Base-by-base conservation (phyloP, 495 filamentous ascomycete species). In the Corynascus novoguineensis region DNA sequence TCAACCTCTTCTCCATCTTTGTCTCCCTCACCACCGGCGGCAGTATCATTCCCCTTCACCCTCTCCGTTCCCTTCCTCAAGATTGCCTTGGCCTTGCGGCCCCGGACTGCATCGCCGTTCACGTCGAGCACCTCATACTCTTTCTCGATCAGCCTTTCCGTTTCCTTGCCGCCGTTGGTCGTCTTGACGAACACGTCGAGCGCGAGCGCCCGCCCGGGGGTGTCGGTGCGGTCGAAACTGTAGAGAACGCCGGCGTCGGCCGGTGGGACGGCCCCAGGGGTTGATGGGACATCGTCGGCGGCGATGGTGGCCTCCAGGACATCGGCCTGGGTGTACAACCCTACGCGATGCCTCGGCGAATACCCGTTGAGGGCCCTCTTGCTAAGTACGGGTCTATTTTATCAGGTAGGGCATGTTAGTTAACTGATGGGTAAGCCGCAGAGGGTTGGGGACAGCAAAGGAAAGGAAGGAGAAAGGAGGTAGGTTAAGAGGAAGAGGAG, bases 51-150 rank as follows among this genome's bases (percentile, higher is more conserved):
- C 52, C 41, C 40, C 12, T 27, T 32, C 46, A 9, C 31, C 22
- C 29, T 15, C 4, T 11, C 12, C 32, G 27, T 38, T 1, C 32
- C 48, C 9, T 34, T 28, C 54, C 50, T 57, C 57, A 64, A 17
- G 17, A 60, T 37, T 22, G 40, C 55, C 49, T 49, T 57, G n/a
- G 73, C 75, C 70, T 70, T 73, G 35, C 70, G 63, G 15, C 75
- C 75, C 59, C 68, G 72, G 3, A 76, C 64, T 8, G 68, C 63
- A 51, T 78, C 68, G 9, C 75, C 75, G 15, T 75, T 72, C 37
- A 59, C 64, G 55, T 77, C 74, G 10, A 78, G 50, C 37, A 78
- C 71, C 63, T 76, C 75, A 49, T 76, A 78, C 61, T 78, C 75
- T 61, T 71, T 71, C 64, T 74, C 72, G 21, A 78, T 71, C n/a